Base-by-base conservation (phyloP, 2,329 filamentous ascomycete genomes). In the Sphaerostilbella broomeana region DNA sequence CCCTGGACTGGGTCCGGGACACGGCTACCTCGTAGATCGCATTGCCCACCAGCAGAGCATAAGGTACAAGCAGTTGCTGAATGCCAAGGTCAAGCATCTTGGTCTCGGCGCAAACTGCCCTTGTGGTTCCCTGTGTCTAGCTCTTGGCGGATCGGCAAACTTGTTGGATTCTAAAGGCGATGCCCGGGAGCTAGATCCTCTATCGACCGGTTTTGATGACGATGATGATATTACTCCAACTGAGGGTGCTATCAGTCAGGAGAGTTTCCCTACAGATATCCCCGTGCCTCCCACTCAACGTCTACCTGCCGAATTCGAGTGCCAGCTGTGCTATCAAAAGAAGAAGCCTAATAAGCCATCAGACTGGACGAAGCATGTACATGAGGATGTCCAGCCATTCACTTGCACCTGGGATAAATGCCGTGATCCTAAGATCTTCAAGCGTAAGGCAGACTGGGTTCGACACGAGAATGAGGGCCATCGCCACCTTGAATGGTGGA, bases 341-440 rank as follows among this genome's bases (percentile, higher is more conserved):
- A 94, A 92, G 68, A 86, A 80, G 52, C 88, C 92, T 51, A 77
- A 81, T 51, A 95, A 95, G 60, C 89, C 88, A 12, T 95, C 88
- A 0, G 89, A 95, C 61, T 95, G 89, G 89, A 94, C 88, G 2
- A 95, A 95, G 59, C 89, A 95, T 55, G 86, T 95, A 1, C 86
- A 94, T 51, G 89, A 95, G 61, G 89, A 95, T 57, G 79, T 95
- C 1, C 85, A 92, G 56, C 89, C 89, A 0, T 95, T 95, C 51
- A 94, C 86, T 3, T 95, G 89, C 62, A 95, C 88, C 0, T 95
- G 90, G 67, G 79, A 84, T 2, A 73, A 78, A 35, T 95, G 89
- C 56, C 75, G 76, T 7, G 87, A 94, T 33, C 80, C 85, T 13
- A 94, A 94, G 61, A 88, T 86, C 24, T 95, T 95, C 69, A 95